Base-by-base conservation (phyloP, 2,329 filamentous ascomycete species). In the Trichoderma sp. region DNA sequence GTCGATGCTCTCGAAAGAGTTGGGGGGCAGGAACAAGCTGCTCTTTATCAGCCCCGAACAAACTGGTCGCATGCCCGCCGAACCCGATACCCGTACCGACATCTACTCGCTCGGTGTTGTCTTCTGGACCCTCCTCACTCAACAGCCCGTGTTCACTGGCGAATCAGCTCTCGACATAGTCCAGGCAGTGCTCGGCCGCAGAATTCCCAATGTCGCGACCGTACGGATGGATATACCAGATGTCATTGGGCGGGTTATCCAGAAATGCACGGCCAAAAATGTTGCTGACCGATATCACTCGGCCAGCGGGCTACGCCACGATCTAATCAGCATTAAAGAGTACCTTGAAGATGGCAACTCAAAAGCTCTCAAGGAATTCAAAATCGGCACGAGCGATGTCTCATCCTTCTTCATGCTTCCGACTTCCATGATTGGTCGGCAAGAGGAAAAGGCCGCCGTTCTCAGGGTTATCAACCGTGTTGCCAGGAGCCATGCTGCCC, bases 1-100 rank as follows among this genome's bases (percentile, higher is more conserved):
- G 95, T 93, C 92, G 12, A 88, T 88, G 0, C 83, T 98, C 11
- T 95, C 93, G 14, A 91, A 92, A 73, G 93, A 98, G 79, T 83
- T 94, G 8, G 95, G 95, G 2, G 93, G 94, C 53, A 94, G 94
- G 82, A 91, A 95, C 78, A 97, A 97, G 81, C 85, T 98, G 24
- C 90, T 95, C 66, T 98, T 94, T 79, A 97, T 98, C 79, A 95
- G 94, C 61, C 95, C 95, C 0, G 95, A 98, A 79, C 95, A 98
- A 83, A 98, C 95, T 3, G 95, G 95, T 15, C 91, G 95, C 24
- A 92, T 98, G 88, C 93, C 94, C 3, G 94, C 93, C 4, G 95
- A 98, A 80, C 95, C 95, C 1, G 95, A 98, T 81, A 93, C 89
- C 57, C 89, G 95, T 53, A 98, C 95, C 18, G 95, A 98, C 80